These are phyloP conservation scores for Penicillium sp. DNA, from an alignment of 2,329 filamentous ascomycete genomes.

Conservation along the genomic window DNA sequence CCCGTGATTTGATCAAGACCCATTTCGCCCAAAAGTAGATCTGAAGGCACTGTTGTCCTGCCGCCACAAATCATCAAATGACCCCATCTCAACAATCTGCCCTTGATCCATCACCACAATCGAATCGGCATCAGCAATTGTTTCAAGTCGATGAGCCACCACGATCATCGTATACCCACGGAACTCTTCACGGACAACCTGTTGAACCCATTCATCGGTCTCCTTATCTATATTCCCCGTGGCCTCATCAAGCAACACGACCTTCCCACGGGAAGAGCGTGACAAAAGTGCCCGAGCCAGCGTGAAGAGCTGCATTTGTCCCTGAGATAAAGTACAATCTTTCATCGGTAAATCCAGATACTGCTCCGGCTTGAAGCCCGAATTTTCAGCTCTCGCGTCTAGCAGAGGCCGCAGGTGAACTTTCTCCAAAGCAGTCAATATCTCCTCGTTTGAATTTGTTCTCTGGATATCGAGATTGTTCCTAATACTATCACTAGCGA, in stretches of 20 bases:
- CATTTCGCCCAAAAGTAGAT: not conserved
- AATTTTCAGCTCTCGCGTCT: not conserved
- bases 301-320: not conserved
- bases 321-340: not conserved
- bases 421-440: not conserved
- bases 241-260: not conserved
- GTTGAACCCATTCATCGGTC: not conserved
- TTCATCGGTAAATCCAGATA: not conserved
- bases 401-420: not conserved
- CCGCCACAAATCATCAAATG: not conserved
- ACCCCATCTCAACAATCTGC: constrained; percentile 7
- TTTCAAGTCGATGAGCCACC: not conserved
- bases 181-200: not conserved
- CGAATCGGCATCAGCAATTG: not conserved
- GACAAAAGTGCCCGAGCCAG: not conserved
- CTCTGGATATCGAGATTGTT: not conserved
- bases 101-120: not conserved
- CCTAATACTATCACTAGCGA: not conserved
- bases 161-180: not conserved
- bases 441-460: not conserved
- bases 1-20: not conserved
- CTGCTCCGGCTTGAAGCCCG: not conserved
- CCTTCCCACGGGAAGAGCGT: not conserved
- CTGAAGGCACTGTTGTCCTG: not conserved
- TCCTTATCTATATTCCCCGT: not conserved